phyloP scores from a whole-genome alignment of 2,329 filamentous ascomycete species.

The Colletotrichum aenigma region DNA sequence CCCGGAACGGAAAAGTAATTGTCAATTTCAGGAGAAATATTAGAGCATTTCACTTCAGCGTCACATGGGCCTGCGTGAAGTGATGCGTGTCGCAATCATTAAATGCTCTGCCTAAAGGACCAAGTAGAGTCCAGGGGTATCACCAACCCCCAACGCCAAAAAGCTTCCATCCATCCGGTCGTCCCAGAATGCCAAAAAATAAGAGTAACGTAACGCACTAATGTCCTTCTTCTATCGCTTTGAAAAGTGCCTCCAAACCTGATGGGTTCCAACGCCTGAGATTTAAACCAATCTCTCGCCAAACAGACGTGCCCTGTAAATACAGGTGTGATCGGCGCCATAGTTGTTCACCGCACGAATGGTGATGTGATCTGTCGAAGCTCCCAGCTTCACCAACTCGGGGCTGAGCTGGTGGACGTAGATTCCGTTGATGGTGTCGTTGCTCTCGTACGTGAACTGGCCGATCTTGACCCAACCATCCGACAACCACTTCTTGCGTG shows the following conservation, averaged over 20 bases:
- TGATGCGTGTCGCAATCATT: neutral
- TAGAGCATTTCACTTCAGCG: neutral
- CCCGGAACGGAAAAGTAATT: conserved; percentile 21
- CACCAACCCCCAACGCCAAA: conserved; percentile 20
- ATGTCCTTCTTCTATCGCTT: neutral
- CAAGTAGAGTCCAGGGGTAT: conserved; percentile 16
- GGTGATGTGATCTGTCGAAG: conserved; percentile 55
- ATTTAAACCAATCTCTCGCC: conserved; percentile 38
- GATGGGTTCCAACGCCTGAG: neutral
- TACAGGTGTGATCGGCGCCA: conserved; percentile 66
- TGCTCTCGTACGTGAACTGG: conserved; percentile 57
- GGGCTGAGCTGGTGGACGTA: conserved; percentile 59
- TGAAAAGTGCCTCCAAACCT: neutral
- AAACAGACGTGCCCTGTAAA: conserved; percentile 67
- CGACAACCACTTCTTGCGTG: conserved; percentile 21
- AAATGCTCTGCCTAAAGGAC: neutral
- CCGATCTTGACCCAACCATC: conserved; percentile 61
- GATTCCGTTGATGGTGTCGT: conserved; percentile 44
- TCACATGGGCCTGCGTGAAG: neutral
- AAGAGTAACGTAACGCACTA: neutral
- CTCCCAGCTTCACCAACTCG: conserved; percentile 51
- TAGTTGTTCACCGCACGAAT: conserved; percentile 64
- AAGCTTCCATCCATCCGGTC: neutral
- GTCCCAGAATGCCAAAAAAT: conserved; percentile 4
- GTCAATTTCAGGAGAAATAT: neutral